Evolutionary conservation across 2,329 filamentous ascomycete species (phyloP).

Genomic region (Colletotrichum cuscutae): DNA sequence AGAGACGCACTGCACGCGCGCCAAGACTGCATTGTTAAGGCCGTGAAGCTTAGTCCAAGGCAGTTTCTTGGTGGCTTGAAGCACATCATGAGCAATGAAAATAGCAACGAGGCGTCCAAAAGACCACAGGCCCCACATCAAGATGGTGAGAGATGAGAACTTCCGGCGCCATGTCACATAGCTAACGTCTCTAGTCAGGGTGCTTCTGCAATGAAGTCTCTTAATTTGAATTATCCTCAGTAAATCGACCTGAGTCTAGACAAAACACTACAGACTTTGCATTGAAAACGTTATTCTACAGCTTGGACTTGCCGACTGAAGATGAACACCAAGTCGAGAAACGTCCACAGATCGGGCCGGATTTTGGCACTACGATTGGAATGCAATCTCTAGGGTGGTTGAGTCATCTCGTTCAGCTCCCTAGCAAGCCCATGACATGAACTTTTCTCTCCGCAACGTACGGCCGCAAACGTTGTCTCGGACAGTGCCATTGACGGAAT

Average conservation of each 20-base stretch:
- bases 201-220: background rate
- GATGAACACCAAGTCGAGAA: too few species aligned
- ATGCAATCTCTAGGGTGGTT: background rate
- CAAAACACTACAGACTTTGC: background rate
- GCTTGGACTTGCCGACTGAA: background rate
- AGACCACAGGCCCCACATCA: background rate
- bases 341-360: background rate
- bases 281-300: background rate
- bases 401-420: background rate
- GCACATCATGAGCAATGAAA: background rate
- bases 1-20: background rate
- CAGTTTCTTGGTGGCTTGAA: background rate
- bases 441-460: background rate
- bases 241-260: background rate
- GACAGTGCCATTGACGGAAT: constrained; percentile 16
- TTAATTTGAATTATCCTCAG: background rate
- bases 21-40: background rate
- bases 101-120: background rate
- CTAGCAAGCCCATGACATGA: background rate
- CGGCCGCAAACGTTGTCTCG: constrained; percentile 32
- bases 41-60: background rate
- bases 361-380: background rate
- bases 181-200: background rate
- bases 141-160: background rate
- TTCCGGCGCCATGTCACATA: background rate